A percentile compares a stretch with the other conserved stretches of the same genome.
Evolutionary conservation across 805 yeast genomes (phyloP).

Genomic region (Suhomyces canberraensis): DNA sequence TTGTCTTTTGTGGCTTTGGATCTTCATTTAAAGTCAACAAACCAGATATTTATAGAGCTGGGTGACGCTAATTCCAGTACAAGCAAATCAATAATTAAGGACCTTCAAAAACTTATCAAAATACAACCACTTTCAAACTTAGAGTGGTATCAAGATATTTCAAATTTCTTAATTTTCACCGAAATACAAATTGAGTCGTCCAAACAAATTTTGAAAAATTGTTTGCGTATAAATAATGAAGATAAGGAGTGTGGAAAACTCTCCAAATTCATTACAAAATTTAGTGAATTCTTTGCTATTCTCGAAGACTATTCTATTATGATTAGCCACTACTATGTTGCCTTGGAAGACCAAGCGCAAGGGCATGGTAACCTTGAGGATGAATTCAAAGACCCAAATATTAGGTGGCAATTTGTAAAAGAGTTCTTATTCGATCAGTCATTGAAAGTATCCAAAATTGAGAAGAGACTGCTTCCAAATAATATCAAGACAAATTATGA

Average conservation of each 20-base stretch:
- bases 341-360: constrained; percentile 24
- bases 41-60: constrained; percentile 14
- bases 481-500: constrained; percentile 41
- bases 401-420: constrained; percentile 21
- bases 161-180: constrained; percentile 43
- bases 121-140: constrained; percentile 26
- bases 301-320: constrained; percentile 45
- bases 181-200: constrained; percentile 53
- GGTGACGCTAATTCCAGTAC: constrained; percentile 3
- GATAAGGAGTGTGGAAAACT: constrained; percentile 52
- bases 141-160: constrained; percentile 19
- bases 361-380: constrained; percentile 7
- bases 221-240: constrained; percentile 79
- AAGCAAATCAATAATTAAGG: constrained; percentile 19
- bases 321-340: constrained; percentile 23
- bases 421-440: constrained; percentile 25
- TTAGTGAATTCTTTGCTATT: constrained; percentile 36
- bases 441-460: constrained; percentile 26
- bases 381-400: constrained; percentile 12
- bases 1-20: constrained; percentile 35
- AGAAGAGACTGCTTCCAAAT: constrained; percentile 21
- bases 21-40: constrained; percentile 19
- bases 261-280: constrained; percentile 51
- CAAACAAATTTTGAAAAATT: constrained; percentile 53
- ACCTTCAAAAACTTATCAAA: constrained; percentile 24